Evolutionary conservation across 257 asterid genomes (phyloP).

Genomic region (Solanum ossicruentum): DNA sequence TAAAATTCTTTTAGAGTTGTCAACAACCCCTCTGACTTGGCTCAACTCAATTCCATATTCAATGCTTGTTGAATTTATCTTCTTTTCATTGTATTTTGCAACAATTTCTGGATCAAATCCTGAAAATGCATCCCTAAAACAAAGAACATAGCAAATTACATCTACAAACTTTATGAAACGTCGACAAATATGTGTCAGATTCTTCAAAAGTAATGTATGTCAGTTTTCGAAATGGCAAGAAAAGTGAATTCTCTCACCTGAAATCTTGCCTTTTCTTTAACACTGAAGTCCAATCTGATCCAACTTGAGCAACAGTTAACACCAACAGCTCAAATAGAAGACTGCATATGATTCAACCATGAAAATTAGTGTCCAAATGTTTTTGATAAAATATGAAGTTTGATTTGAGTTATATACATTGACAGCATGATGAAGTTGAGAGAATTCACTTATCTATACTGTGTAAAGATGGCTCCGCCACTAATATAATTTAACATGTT

Average conservation of each 20-base stretch:
- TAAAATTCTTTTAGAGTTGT: conserved; percentile 54
- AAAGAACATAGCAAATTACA: neutral
- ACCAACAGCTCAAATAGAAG: conserved; percentile 60
- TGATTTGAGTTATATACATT: neutral
- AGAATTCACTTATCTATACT: neutral
- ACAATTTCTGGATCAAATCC: conserved; percentile 48
- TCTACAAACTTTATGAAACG: neutral
- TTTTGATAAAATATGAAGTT: neutral
- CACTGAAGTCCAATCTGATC: conserved; percentile 75
- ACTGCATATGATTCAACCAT: conserved; percentile 20
- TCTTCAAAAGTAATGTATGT: neutral
- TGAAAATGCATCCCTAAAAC: conserved; percentile 51
- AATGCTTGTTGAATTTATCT: conserved; percentile 26
- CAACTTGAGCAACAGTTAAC: conserved; percentile 73
- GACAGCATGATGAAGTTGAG: neutral
- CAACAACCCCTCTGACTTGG: conserved; percentile 63
- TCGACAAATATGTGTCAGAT: neutral
- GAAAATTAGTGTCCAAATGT: neutral
- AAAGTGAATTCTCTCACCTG: conserved; percentile 11
- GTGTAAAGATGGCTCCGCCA: neutral
- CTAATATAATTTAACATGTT: neutral
- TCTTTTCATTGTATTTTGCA: conserved; percentile 51
- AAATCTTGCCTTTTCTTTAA: conserved; percentile 49
- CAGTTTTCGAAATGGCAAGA: neutral
- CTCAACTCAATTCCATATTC: conserved; percentile 43